A percentile compares a stretch with the other conserved stretches of the same genome.
Conservation (phyloP, 169 alveolate species). For the Eimeria acervulina region DNA sequence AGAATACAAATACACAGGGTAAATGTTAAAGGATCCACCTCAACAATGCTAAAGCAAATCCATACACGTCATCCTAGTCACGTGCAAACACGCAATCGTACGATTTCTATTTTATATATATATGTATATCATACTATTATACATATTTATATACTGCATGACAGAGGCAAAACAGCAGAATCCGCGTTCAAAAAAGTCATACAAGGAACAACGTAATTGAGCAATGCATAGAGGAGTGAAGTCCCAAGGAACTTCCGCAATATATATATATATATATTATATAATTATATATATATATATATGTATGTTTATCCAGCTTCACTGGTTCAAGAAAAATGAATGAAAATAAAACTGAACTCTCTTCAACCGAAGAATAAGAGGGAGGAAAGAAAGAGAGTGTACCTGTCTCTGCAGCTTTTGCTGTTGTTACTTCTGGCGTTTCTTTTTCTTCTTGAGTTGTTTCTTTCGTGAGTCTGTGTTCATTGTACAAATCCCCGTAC, state of each 20-base stretch:
- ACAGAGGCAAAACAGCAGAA: background rate
- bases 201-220: background rate
- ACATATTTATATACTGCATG: background rate
- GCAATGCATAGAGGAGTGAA: background rate
- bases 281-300: no score
- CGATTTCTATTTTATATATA: no score
- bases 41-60: no score
- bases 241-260: no score
- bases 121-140: no score
- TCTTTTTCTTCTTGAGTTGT: background rate
- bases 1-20: background rate
- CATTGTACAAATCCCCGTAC: conserved; percentile 25
- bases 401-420: conserved; percentile 41
- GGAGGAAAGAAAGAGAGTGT: background rate
- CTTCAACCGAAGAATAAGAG: background rate
- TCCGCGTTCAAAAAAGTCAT: background rate
- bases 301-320: background rate
- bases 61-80: no score
- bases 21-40: background rate
- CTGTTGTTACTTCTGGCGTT: conserved; percentile 16
- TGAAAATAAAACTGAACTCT: background rate
- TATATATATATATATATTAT: no score
- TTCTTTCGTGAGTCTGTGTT: conserved; percentile 5
- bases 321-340: background rate
- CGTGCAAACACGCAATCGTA: no score